Conservation (phyloP, 1,139 yeast genomes). For the Lipomyces yarrowii region DNA sequence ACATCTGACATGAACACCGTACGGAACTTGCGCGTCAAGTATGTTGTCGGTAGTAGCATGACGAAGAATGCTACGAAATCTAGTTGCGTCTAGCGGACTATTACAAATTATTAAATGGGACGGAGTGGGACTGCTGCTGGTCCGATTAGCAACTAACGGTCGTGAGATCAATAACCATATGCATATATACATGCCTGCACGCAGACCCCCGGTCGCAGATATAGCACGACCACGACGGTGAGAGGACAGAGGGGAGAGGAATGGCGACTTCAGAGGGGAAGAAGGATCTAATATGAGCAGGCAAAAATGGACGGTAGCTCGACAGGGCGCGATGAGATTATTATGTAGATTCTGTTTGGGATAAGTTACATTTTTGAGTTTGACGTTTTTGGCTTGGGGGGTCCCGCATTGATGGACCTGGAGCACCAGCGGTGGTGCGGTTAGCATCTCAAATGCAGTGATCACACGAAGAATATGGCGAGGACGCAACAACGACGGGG, state of each 20-base stretch:
- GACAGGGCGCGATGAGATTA: not conserved
- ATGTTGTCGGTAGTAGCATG: constrained; percentile 21
- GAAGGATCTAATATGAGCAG: not conserved
- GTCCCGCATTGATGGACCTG: too few species aligned
- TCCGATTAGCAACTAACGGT: not conserved
- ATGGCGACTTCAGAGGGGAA: not conserved
- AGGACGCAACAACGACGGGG: too few species aligned
- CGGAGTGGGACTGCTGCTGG: not conserved
- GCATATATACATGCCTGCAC: not conserved
- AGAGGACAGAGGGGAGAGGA: not conserved
- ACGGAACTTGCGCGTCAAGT: constrained; percentile 23
- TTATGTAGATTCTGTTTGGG: not conserved
- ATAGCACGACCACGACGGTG: not conserved
- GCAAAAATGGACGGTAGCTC: not conserved
- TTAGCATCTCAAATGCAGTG: too few species aligned
- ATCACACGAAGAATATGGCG: too few species aligned
- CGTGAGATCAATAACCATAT: not conserved
- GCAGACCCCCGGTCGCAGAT: not conserved
- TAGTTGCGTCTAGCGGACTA: constrained; percentile 1
- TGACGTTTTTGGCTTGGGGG: too few species aligned
- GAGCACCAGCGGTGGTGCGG: too few species aligned
- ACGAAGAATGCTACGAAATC: not conserved
- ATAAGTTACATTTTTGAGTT: not conserved
- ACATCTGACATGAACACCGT: constrained; percentile 19
- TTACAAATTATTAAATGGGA: not conserved